A percentile compares a stretch with the other conserved stretches of the same genome.
Conservation (phyloP, 2,329 filamentous ascomycete species). For the Scortechinia acanthostroma region DNA sequence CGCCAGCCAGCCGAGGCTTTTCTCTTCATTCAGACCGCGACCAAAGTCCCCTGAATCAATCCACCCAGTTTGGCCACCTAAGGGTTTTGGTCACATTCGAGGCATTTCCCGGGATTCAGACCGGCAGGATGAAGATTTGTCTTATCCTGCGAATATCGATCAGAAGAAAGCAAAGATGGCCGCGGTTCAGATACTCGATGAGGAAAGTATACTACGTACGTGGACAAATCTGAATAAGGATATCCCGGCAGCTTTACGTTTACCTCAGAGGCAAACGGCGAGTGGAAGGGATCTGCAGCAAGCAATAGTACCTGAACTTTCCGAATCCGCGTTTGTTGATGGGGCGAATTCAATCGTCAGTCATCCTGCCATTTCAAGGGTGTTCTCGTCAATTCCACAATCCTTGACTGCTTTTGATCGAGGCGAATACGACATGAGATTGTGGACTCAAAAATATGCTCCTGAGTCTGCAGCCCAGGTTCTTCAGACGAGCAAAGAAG, state of each 20-base stretch:
- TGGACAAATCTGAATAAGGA: background rate
- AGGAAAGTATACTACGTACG: background rate
- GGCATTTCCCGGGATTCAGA: background rate
- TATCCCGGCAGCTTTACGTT: background rate
- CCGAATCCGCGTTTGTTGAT: background rate
- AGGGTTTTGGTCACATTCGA: slow-evolving; percentile 15
- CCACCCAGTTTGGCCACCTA: slow-evolving; percentile 26
- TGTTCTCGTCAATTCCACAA: background rate
- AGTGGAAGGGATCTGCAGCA: background rate
- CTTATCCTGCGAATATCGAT: background rate
- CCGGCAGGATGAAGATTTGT: background rate
- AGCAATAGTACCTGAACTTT: background rate
- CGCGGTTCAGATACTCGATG: background rate
- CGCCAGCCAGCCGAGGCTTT: background rate
- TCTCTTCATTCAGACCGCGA: slow-evolving; percentile 11
- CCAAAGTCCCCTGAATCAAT: slow-evolving; percentile 18
- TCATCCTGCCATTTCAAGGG: background rate
- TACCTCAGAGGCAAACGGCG: background rate
- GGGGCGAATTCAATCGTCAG: no score
- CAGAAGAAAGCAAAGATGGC: background rate
- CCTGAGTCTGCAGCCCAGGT: slow-evolving; percentile 42
- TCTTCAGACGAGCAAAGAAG: slow-evolving; percentile 41
- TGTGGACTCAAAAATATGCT: slow-evolving; percentile 54
- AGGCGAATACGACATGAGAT: slow-evolving; percentile 38
- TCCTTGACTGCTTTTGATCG: slow-evolving; percentile 38